Evolutionary conservation across 768 basidiomycete genomes (phyloP), one percentile per base, ranked within the genome.

Genomic region (Russula compacta): DNA sequence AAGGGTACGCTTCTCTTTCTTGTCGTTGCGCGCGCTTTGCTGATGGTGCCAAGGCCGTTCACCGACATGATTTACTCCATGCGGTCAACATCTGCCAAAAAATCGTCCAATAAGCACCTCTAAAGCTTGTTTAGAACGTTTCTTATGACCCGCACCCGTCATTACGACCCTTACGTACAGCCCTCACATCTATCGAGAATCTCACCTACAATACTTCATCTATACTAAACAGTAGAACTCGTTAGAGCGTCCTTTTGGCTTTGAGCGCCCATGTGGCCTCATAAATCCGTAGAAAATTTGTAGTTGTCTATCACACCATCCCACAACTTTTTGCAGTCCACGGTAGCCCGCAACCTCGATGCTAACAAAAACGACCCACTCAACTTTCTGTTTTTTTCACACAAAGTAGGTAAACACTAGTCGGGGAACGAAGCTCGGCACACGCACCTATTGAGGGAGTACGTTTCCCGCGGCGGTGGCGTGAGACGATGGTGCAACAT

Each of bases 391-490:
- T 60, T 3, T 33, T 33, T 19, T 8, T 29, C 24, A 29, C 40
- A 42, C 15, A 33, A n/a, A 47, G 2, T 4, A 33, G 21, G 14
- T 55, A 43, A 58, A 55, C 15, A 15, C 42, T 10, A n/a, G 11
- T 19, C 9, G 10, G 19, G 24, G 3, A 17, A 29, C n/a, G 3
- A 15, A 2, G 17, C 2, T 14, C 33, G 10, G 6, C 2, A 19
- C 15, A 70, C 81, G 58, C 63, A 86, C 87, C 93, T 76, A 71
- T 99, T 98, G 56, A 98, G 74, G 71, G 90, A 92, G 72, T 98
- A 98, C 1, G 95, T 98, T 75, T 98, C 95, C 59, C 83, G 76
- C 0, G 95, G 95, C 2, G 95, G 95, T 0, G 95, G 95, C 0
- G 92, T 94, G 33, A 97, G 78, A 51, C 95, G 79, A 68, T 97